Evolutionary conservation across 1,284 basidiomycete species (phyloP), one percentile per base, ranked within the genome.

Genomic region (Sanghuangporus weigelae): DNA sequence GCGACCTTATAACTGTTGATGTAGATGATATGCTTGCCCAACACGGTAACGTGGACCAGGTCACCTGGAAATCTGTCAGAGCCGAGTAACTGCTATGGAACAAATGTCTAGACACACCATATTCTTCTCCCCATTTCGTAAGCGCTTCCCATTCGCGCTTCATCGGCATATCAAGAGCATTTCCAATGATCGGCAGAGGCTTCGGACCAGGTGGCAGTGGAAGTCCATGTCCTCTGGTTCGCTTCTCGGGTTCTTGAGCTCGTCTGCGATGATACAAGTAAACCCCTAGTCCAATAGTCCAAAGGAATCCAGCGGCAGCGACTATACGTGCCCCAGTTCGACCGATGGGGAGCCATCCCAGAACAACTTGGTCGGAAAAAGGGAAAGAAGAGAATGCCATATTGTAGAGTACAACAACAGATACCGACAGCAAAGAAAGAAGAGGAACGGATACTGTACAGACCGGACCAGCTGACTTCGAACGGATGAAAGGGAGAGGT

Each of bases 61-160:
- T 70, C 68, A 46, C 70, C 70, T 71, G 48, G 21, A 21, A 31
- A 26, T 7, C 46, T 11, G 19, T 57, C 19, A 57, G 54, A 21
- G 46, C 36, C 14, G 7, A 51, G 21, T 46, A 19, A 46, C 2
- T 31, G 31, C 35, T 46, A 71, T 11, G 38, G 44, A 46, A n/a
- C 44, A 19, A 36, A n/a, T 31, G 26, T 31, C 26, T 5, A 38
- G 31, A 38, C 75, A 48, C 65, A 80, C 83, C 82, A 68, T 77
- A 82, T 67, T 70, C 69, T 63, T 84, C 75, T 40, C 81, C 78
- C 84, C 83, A 86, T 48, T 76, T 71, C 19, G 79, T 75, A 68
- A 85, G 86, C 0, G 80, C 82, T 38, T 79, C 48, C 65, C 68
- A 68, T 46, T 67, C 63, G 11, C 26, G 39, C 35, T 61, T 44